phyloP scores from a whole-genome alignment of 2,329 filamentous ascomycete genomes.

The Neofusicoccum laricinum region DNA sequence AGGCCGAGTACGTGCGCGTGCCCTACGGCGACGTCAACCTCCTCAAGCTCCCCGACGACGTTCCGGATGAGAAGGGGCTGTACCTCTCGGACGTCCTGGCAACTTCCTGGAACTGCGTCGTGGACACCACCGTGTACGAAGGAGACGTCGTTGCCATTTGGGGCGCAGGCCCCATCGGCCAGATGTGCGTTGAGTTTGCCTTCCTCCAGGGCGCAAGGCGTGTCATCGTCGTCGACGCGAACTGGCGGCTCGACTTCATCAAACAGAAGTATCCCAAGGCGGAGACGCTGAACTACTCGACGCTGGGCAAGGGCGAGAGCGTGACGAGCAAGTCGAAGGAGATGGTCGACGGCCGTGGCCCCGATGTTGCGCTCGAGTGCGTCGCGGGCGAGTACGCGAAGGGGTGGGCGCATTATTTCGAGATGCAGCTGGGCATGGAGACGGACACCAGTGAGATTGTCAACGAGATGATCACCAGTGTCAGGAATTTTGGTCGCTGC shows the following conservation, averaged over 20 bases:
- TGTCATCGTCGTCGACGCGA: constrained; percentile 74
- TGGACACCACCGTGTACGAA: constrained; percentile 77
- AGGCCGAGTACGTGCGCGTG: constrained; percentile 82
- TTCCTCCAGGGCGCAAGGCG: constrained; percentile 69
- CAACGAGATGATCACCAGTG: constrained; percentile 76
- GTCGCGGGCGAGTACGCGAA: constrained; percentile 63
- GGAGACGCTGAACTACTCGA: constrained; percentile 67
- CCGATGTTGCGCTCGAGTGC: constrained; percentile 71
- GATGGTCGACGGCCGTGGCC: constrained; percentile 65
- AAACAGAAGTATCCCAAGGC: constrained; percentile 63
- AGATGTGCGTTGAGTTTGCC: constrained; percentile 68
- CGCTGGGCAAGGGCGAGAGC: constrained; percentile 59
- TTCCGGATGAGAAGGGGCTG: constrained; percentile 80
- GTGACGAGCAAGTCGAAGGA: constrained; percentile 73
- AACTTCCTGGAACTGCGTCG: constrained; percentile 78
- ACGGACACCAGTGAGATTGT: constrained; percentile 80
- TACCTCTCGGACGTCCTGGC: constrained; percentile 78
- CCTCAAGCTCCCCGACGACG: constrained; percentile 70
- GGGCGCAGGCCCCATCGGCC: constrained; percentile 83
- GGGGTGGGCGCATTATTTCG: constrained; percentile 59
- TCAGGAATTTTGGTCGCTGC: constrained; percentile 68
- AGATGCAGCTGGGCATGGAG: constrained; percentile 65
- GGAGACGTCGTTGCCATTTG: constrained; percentile 78
- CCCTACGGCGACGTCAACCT: constrained; percentile 79
- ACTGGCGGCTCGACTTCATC: constrained; percentile 67